Evolutionary conservation across 495 filamentous ascomycete species (phyloP).

Genomic region (Xylaria castorea): DNA sequence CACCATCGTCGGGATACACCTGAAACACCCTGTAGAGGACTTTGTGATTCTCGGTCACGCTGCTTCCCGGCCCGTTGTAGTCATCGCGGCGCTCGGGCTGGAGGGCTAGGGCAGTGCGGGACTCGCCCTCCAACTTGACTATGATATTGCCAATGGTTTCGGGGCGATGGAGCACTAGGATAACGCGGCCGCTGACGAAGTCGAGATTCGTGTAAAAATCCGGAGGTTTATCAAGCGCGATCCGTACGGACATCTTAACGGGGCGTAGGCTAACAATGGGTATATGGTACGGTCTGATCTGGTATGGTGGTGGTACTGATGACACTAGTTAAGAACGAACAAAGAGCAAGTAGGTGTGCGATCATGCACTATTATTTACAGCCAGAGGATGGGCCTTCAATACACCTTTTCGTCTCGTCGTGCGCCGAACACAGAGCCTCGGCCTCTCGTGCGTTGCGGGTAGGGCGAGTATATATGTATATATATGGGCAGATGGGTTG

Average conservation of each 20-base stretch:
- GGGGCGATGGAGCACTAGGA: conserved; percentile 67
- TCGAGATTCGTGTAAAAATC: conserved; percentile 91
- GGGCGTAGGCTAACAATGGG: not conserved
- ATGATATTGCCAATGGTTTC: conserved; percentile 77
- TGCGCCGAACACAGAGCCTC: not conserved
- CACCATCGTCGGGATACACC: conserved; percentile 70
- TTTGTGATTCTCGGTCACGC: conserved; percentile 61
- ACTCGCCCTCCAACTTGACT: conserved; percentile 95
- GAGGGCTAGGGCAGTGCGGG: conserved; percentile 62
- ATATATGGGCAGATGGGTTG: not conserved
- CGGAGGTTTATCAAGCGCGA: conserved; percentile 76
- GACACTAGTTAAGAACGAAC: not conserved
- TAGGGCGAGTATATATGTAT: not conserved
- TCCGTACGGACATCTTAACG: conserved; percentile 73
- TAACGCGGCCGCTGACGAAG: conserved; percentile 68
- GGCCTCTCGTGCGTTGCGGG: not conserved
- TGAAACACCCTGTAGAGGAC: conserved; percentile 77
- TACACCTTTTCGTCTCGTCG: not conserved
- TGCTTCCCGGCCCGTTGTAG: conserved; percentile 39
- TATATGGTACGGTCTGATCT: not conserved
- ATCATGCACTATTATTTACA: not conserved
- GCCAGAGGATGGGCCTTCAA: not conserved
- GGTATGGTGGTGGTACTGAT: not conserved
- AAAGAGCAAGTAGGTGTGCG: not conserved
- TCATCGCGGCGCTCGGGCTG: conserved; percentile 36